These are phyloP conservation scores for Rutstroemia sp. DNA, from an alignment of 2,329 filamentous ascomycete genomes.

Conservation along the genomic window DNA sequence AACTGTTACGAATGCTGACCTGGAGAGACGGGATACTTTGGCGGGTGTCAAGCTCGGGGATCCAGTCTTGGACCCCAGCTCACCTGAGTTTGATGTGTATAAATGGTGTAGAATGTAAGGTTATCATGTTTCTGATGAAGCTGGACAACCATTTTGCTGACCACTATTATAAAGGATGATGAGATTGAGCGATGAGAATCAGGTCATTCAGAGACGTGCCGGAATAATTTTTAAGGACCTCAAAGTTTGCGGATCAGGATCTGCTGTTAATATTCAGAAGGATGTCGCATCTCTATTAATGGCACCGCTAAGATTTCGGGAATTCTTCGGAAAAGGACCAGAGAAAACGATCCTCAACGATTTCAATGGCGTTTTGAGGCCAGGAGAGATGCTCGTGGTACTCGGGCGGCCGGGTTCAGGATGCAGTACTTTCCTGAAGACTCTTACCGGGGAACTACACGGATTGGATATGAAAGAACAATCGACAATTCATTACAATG, in stretches of 20 bases:
- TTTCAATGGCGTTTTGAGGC: constrained; percentile 57
- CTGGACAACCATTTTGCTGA: background rate
- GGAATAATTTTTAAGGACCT: constrained; percentile 59
- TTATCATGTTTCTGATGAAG: background rate
- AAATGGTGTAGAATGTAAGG: constrained; percentile 21
- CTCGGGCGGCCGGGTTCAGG: constrained; percentile 59
- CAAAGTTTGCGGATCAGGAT: constrained; percentile 58
- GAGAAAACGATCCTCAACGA: constrained; percentile 53
- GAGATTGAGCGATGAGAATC: constrained; percentile 45
- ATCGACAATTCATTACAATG: constrained; percentile 55
- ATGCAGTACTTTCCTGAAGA: constrained; percentile 57
- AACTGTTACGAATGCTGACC: constrained; percentile 5
- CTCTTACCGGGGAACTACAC: constrained; percentile 50
- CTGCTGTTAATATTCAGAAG: constrained; percentile 60
- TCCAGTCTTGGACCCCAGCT: constrained; percentile 44
- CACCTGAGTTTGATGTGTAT: constrained; percentile 25
- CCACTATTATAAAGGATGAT: constrained; percentile 16
- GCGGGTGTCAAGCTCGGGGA: constrained; percentile 36
- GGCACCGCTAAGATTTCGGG: constrained; percentile 48
- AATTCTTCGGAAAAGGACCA: constrained; percentile 44
- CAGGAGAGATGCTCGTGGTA: constrained; percentile 61
- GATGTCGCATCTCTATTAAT: constrained; percentile 54
- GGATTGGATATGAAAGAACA: constrained; percentile 47
- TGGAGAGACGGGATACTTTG: constrained; percentile 23
- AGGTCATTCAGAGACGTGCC: constrained; percentile 44